A percentile compares a stretch with the other conserved stretches of the same genome.
These are phyloP conservation scores for Loxodes magnus DNA, from an alignment of 73 alveolate species.

Conservation along the genomic window DNA sequence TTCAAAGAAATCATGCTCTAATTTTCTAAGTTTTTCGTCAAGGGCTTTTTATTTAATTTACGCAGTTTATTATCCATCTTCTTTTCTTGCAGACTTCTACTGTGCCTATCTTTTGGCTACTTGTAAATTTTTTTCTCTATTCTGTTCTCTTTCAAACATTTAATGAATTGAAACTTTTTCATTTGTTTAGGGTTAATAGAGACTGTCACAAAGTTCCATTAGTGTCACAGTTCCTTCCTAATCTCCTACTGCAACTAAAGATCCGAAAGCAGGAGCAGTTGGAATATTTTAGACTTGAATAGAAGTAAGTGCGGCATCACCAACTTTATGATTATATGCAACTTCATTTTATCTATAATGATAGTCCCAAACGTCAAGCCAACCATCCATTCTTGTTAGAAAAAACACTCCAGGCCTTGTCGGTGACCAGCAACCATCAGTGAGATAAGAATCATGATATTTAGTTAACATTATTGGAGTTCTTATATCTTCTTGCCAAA, in stretches of 20 bases:
- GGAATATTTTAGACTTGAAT: slow-evolving; percentile 24
- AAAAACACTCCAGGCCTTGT: slow-evolving; percentile 93
- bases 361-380: slow-evolving; percentile 87
- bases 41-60: slow-evolving; percentile 18
- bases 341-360: slow-evolving; percentile 82
- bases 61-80: slow-evolving; percentile 17
- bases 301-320: slow-evolving; percentile 32
- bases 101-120: slow-evolving; percentile 56
- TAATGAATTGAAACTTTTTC: slow-evolving; percentile 60
- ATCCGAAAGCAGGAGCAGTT: slow-evolving; percentile 33
- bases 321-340: slow-evolving; percentile 70
- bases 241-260: slow-evolving; percentile 81
- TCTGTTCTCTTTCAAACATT: slow-evolving; percentile 77
- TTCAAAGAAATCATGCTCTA: slow-evolving; percentile 27
- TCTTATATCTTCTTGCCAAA: slow-evolving; percentile 95
- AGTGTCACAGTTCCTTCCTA: slow-evolving; percentile 83
- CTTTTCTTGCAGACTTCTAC: slow-evolving; percentile 22
- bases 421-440: slow-evolving; percentile 98
- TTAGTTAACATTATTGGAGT: slow-evolving; percentile 94
- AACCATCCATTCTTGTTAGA: slow-evolving; percentile 79
- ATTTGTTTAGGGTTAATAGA: slow-evolving; percentile 48
- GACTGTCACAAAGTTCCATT: slow-evolving; percentile 67
- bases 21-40: slow-evolving; percentile 9
- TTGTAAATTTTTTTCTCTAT: slow-evolving; percentile 82
- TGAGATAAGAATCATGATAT: slow-evolving; percentile 77